phyloP scores from a whole-genome alignment of 2,329 filamentous ascomycete genomes.

The Nothophaeocryptopus gaeumannii region DNA sequence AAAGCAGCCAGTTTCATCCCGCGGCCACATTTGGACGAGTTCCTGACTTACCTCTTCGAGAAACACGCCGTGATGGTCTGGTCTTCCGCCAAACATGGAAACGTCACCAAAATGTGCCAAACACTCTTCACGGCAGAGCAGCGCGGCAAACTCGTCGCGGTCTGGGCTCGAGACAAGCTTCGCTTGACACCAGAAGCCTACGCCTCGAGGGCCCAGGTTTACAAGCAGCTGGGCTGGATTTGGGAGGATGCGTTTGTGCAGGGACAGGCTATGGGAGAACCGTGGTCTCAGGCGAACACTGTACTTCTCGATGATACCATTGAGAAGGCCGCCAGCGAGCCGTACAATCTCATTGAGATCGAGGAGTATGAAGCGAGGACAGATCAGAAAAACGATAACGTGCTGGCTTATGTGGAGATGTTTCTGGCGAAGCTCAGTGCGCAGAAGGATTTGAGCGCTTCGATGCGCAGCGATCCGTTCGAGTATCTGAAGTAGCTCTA shows the following conservation, averaged over 20 bases:
- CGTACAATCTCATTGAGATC: constrained; percentile 75
- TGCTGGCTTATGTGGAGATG: constrained; percentile 50
- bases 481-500: not conserved
- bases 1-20: constrained; percentile 39
- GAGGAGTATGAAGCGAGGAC: constrained; percentile 66
- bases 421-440: constrained; percentile 53
- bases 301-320: constrained; percentile 81
- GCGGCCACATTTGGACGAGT: constrained; percentile 65
- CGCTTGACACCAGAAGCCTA: constrained; percentile 65
- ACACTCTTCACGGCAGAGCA: constrained; percentile 60
- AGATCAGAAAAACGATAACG: constrained; percentile 41
- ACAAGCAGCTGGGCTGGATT: constrained; percentile 74
- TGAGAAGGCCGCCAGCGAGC: constrained; percentile 79
- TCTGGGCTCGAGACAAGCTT: constrained; percentile 78
- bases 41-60: constrained; percentile 70
- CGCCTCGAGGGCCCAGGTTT: constrained; percentile 72
- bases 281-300: constrained; percentile 82
- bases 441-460: constrained; percentile 53
- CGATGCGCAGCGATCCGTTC: constrained; percentile 22
- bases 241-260: constrained; percentile 59
- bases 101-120: constrained; percentile 66
- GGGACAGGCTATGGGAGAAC: constrained; percentile 21
- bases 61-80: constrained; percentile 82
- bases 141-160: constrained; percentile 57
- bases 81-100: constrained; percentile 77